Conservation (phyloP, 768 basidiomycete species). For the Asterophora lycoperdoides region DNA sequence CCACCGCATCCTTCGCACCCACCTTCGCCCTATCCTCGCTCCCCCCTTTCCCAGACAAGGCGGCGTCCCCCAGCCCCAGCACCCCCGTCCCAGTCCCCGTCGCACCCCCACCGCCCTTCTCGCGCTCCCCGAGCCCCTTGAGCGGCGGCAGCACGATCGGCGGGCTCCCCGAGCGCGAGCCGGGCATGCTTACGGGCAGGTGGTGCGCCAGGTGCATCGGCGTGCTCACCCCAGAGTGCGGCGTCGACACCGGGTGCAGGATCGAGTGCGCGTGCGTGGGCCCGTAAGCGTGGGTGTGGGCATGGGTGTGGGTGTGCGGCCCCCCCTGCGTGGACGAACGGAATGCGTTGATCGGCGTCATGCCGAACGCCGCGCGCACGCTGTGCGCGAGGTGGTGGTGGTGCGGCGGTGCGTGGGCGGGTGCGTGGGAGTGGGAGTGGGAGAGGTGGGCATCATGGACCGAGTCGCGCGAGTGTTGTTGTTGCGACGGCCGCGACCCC, state of each 20-base stretch:
- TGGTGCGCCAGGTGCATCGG: constrained; percentile 16
- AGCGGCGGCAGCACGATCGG: constrained; percentile 72
- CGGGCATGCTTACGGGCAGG: constrained; percentile 41
- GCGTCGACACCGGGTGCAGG: constrained; percentile 13
- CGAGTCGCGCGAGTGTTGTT: no score
- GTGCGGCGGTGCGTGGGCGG: constrained; percentile 18
- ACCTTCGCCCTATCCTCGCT: no score
- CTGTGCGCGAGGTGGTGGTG: constrained; percentile 77
- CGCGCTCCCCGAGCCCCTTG: constrained; percentile 26
- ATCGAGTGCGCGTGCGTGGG: constrained; percentile 13
- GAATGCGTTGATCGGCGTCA: constrained; percentile 68
- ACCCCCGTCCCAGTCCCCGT: constrained; percentile 18
- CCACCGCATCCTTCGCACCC: no score
- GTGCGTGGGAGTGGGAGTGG: constrained; percentile 9
- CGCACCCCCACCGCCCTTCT: constrained; percentile 3
- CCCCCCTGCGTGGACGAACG: constrained; percentile 9
- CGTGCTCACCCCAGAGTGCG: constrained; percentile 21
- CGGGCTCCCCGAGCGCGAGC: constrained; percentile 61
- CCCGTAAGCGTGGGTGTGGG: neutral
- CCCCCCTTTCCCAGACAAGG: no score
- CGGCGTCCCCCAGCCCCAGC: no score
- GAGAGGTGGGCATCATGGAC: constrained; percentile 12
- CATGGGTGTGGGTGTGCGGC: constrained; percentile 20
- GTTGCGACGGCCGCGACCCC: constrained; percentile 26
- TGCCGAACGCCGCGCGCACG: constrained; percentile 84